A percentile compares a stretch with the other conserved stretches of the same genome.
Conservation (phyloP, 352 stramenopile species). For the Blastocystis sp. region DNA sequence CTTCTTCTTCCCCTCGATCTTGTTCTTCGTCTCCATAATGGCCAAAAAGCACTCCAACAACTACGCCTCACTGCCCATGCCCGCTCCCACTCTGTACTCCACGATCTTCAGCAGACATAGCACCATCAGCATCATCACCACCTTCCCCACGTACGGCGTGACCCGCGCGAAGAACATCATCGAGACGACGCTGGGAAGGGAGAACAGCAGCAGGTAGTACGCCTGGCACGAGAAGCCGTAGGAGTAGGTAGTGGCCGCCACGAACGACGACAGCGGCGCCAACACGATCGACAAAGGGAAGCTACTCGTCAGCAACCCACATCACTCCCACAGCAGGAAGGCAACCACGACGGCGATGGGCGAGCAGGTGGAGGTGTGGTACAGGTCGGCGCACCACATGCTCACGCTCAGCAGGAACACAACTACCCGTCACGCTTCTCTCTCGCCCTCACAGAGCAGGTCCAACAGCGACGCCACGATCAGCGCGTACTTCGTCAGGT, state of each 20-base stretch:
- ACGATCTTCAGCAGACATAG: constrained; percentile 2
- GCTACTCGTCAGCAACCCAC: neutral
- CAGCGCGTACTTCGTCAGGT: constrained; percentile 6
- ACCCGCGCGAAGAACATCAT: constrained; percentile 15
- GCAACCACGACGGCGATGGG: constrained; percentile 17
- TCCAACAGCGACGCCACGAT: constrained; percentile 2
- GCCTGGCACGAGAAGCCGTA: neutral
- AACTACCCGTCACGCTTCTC: neutral
- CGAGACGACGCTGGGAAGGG: neutral
- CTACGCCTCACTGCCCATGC: neutral
- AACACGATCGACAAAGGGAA: constrained; percentile 48
- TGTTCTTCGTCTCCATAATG: constrained; percentile 54
- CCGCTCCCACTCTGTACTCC: neutral
- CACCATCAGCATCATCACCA: neutral
- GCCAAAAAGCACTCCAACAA: constrained; percentile 23
- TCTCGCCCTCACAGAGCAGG: neutral
- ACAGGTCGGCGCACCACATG: constrained; percentile 20
- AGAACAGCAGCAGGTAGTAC: neutral
- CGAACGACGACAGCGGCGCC: neutral
- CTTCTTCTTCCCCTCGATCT: constrained; percentile 26
- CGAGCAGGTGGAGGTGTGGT: constrained; percentile 19
- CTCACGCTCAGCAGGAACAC: constrained; percentile 5
- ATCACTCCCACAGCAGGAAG: neutral
- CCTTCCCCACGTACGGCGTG: constrained; percentile 7
- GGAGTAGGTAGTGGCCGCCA: neutral